Conservation (phyloP, 2,329 filamentous ascomycete genomes). For the Aspergillus ochraceoroseus region DNA sequence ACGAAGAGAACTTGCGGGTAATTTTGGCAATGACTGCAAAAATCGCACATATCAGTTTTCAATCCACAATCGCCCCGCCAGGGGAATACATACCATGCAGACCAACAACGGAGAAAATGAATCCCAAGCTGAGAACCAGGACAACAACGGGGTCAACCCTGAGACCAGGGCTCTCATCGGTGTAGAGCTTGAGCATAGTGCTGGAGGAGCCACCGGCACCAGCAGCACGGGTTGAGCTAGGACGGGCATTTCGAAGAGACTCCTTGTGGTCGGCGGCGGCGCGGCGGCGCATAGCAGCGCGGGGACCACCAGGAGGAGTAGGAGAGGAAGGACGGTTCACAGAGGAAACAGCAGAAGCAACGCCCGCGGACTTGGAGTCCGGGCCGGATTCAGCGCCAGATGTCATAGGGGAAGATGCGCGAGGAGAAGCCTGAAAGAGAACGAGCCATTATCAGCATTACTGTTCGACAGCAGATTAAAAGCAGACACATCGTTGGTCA, state of each 20-base stretch:
- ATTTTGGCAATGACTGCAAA: slow-evolving; percentile 84
- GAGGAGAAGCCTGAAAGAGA: slow-evolving; percentile 34
- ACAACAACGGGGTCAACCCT: slow-evolving; percentile 98
- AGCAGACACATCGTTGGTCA: slow-evolving; percentile 5
- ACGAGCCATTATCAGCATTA: slow-evolving; percentile 9
- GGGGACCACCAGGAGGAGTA: slow-evolving; percentile 84
- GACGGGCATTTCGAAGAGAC: slow-evolving; percentile 88
- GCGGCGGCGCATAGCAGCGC: slow-evolving; percentile 90
- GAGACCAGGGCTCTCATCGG: slow-evolving; percentile 92
- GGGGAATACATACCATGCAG: slow-evolving; percentile 72
- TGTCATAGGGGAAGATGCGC: slow-evolving; percentile 43
- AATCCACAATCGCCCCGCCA: not conserved
- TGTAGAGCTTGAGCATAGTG: slow-evolving; percentile 99
- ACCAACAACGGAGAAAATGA: slow-evolving; percentile 97
- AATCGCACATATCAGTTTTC: slow-evolving; percentile 19
- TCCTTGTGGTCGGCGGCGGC: slow-evolving; percentile 97
- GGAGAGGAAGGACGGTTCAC: slow-evolving; percentile 78
- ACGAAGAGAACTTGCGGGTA: slow-evolving; percentile 74
- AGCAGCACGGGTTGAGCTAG: slow-evolving; percentile 85
- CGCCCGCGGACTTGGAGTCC: slow-evolving; percentile 40
- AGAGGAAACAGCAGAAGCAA: slow-evolving; percentile 59
- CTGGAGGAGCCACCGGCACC: slow-evolving; percentile 94
- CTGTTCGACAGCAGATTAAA: slow-evolving; percentile 5
- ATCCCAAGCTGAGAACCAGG: slow-evolving; percentile 89
- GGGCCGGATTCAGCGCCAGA: slow-evolving; percentile 45